Evolutionary conservation across 2,329 filamentous ascomycete genomes (phyloP).

Genomic region (Calonectria ilicicola): DNA sequence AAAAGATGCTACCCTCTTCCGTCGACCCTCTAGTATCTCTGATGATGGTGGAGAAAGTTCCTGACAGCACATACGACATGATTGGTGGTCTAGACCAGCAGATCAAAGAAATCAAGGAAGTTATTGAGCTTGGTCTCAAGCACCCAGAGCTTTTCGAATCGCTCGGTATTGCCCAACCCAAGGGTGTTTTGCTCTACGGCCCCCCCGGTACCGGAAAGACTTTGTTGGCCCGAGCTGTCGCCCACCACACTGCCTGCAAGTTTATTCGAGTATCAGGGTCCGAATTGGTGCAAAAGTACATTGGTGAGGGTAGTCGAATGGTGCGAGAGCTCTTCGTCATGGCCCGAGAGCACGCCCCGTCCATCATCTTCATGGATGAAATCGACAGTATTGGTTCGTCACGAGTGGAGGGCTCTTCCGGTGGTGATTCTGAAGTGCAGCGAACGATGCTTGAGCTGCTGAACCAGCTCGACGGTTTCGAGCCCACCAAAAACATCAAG

Average conservation of each 20-base stretch:
- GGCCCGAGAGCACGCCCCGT: slow-evolving; percentile 97
- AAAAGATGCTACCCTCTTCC: slow-evolving; percentile 97
- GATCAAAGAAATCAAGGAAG: slow-evolving; percentile 99
- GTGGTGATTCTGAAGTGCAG: slow-evolving; percentile 97
- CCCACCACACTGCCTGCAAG: slow-evolving; percentile 98
- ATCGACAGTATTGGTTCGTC: slow-evolving; percentile 99
- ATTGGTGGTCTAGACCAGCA: slow-evolving; percentile 98
- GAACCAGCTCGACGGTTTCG: slow-evolving; percentile 98
- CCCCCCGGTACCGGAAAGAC: slow-evolving; percentile 98
- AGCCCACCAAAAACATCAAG: slow-evolving; percentile 99
- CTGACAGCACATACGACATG: slow-evolving; percentile 99
- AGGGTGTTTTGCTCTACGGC: slow-evolving; percentile 96
- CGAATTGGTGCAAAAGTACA: slow-evolving; percentile 98
- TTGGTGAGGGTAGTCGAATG: slow-evolving; percentile 98
- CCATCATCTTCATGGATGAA: slow-evolving; percentile 99
- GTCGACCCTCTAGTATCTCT: slow-evolving; percentile 98
- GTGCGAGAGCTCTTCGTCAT: slow-evolving; percentile 99
- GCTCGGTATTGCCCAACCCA: slow-evolving; percentile 97
- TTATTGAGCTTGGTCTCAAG: slow-evolving; percentile 98
- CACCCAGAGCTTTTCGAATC: slow-evolving; percentile 99
- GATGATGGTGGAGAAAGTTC: slow-evolving; percentile 99
- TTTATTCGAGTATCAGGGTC: slow-evolving; percentile 98
- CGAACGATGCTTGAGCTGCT: slow-evolving; percentile 98
- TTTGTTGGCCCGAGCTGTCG: slow-evolving; percentile 91
- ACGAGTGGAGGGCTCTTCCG: slow-evolving; percentile 93